Base-by-base conservation (phyloP, 768 basidiomycete genomes). In the Phylloporus rhodoxanthus region DNA sequence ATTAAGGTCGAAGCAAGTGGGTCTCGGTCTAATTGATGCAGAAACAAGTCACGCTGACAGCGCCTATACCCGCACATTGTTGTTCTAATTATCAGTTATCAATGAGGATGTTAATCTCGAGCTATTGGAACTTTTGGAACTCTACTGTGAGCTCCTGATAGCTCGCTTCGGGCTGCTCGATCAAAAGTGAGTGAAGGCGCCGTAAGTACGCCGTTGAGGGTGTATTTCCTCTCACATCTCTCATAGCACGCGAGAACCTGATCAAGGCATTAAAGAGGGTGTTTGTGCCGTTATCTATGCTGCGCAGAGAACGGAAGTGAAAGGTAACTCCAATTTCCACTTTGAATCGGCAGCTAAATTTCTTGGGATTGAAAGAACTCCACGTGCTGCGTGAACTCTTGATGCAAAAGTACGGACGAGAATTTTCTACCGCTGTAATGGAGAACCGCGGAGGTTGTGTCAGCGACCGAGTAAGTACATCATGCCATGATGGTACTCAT, bases 371-470 rank as follows among this genome's bases (percentile, higher is more conserved):
- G 25, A 43, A 57, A 92, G 93, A 97, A 64, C 77, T 99, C 33
- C 90, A 96, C 56, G 73, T 91, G 32, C 69, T 97, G 45, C 84
- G 96, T 47, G 94, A 98, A 65, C 80, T 97, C 65, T 77, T 99
- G 50, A 89, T 94, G 87, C 89, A 93, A 66, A 96, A 96, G 70
- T 96, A 84, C 64, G 93, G 95, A 15, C 82, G 95, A 19, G 91
- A 93, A 41, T 98, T 90, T 65, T 81, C 93, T 14, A 57, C 84
- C 15, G 78, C 80, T n/a, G 83, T 88, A 2, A 88, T 92, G 77
- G 89, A 93, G 66, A 93, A 95, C 66, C 79, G 75, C 38, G 82
- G 87, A 57, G 73, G 74, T 14, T 82, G 84, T 67, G 94, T 99
- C 38, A 88, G 81, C 56, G 82, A 86, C 43, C 82, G 96, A 52